These are phyloP conservation scores for Tilletia indica DNA, from an alignment of 1,284 basidiomycete genomes.

Conservation along the genomic window DNA sequence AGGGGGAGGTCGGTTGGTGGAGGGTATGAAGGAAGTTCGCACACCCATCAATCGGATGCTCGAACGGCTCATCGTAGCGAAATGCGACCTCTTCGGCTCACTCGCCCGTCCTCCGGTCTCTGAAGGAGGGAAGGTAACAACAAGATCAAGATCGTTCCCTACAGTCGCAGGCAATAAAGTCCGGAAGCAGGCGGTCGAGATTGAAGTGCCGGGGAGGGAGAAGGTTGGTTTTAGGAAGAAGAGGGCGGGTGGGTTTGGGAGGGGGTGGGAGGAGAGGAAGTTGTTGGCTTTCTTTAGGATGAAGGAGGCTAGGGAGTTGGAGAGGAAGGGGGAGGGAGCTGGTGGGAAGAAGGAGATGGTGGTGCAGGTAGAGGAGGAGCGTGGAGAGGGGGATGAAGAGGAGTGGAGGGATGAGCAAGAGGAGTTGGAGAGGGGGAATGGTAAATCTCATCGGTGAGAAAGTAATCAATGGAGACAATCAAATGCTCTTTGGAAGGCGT, in stretches of 20 bases:
- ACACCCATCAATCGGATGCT: conserved; percentile 8
- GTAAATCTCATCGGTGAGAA: no score
- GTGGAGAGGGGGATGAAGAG: no score
- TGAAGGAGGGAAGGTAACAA: neutral
- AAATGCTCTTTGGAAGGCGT: no score
- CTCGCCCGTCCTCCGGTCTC: neutral
- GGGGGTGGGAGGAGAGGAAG: neutral
- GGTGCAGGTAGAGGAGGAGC: no score
- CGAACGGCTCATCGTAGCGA: conserved; percentile 6
- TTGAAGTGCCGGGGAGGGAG: neutral
- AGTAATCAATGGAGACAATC: no score
- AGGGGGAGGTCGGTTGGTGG: neutral
- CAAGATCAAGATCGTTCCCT: neutral
- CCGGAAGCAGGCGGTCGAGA: neutral
- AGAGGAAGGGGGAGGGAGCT: no score
- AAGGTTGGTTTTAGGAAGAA: neutral
- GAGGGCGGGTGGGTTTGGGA: neutral
- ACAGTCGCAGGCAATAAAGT: neutral
- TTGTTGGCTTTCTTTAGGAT: neutral
- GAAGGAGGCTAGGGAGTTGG: no score
- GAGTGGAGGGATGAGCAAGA: no score
- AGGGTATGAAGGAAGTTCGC: neutral
- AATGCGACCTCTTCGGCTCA: conserved; percentile 14
- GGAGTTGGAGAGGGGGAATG: no score
- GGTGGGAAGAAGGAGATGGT: no score